Evolutionary conservation across 805 yeast genomes (phyloP), one percentile per base, ranked within the genome.

Genomic region (Cyberlindnera mycetangii): DNA sequence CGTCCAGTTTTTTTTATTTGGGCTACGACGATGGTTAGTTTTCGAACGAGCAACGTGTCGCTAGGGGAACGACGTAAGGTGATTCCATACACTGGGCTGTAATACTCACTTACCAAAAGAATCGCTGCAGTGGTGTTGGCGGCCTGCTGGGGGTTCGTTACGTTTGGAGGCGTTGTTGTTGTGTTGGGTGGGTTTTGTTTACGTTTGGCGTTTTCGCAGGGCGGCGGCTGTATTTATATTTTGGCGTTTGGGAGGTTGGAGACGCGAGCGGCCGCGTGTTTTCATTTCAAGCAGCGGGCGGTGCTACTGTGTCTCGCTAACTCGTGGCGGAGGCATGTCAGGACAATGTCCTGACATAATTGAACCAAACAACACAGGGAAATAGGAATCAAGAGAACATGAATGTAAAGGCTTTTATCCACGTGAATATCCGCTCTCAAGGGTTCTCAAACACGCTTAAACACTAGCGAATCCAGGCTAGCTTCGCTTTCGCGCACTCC

Each of bases 401-500:
- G n/a, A n/a, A n/a, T n/a, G n/a, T n/a, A n/a, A n/a, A n/a, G n/a
- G n/a, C n/a, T n/a, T n/a, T n/a, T n/a, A n/a, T n/a, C n/a, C n/a
- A n/a, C n/a, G n/a, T n/a, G n/a, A n/a, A n/a, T n/a, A n/a, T n/a
- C n/a, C n/a, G n/a, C n/a, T n/a, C n/a, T n/a, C n/a, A n/a, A n/a
- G n/a, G n/a, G n/a, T n/a, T n/a, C n/a, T n/a, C n/a, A n/a, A n/a
- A n/a, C n/a, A n/a, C n/a, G n/a, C n/a, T n/a, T n/a, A n/a, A n/a
- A n/a, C n/a, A n/a, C n/a, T n/a, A n/a, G n/a, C n/a, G n/a, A 25
- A 25, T 22, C 10, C 25, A 8, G 25, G 25, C 12, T n/a, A 5
- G 10, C 28, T 12, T 10, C 32, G 7, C 32, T 34, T 35, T 41
- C 44, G 46, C 44, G 51, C 40, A 37, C 37, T 16, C 32, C 41